Conservation (phyloP, 495 filamentous ascomycete species). For the Pyrenula aspistea region DNA sequence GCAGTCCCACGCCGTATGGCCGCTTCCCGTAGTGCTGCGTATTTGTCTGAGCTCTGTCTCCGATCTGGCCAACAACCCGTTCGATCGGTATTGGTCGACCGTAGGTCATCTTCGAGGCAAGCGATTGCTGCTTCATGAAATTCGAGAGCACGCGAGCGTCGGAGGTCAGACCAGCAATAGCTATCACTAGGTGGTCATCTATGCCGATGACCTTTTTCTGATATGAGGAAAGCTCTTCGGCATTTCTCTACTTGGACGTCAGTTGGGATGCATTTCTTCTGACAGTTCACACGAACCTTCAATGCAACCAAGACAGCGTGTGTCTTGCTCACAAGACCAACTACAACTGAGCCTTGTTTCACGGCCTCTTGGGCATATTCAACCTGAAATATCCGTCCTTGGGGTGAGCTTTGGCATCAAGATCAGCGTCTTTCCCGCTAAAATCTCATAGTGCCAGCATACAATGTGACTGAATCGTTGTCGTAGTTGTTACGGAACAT, state of each 20-base stretch:
- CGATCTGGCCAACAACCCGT: slow-evolving; percentile 79
- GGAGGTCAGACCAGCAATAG: slow-evolving; percentile 92
- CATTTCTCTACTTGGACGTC: slow-evolving; percentile 61
- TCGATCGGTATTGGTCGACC: slow-evolving; percentile 82
- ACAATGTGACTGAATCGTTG: slow-evolving; percentile 99
- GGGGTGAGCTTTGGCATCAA: slow-evolving; percentile 62
- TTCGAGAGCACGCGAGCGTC: slow-evolving; percentile 98
- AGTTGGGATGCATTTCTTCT: not conserved
- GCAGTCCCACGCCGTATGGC: slow-evolving; percentile 89
- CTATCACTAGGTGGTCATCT: slow-evolving; percentile 89
- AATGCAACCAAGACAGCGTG: slow-evolving; percentile 91
- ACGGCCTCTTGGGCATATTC: slow-evolving; percentile 98
- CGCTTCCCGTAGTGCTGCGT: slow-evolving; percentile 96
- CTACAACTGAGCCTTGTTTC: slow-evolving; percentile 96
- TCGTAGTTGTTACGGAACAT: slow-evolving; percentile 99
- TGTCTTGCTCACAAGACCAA: slow-evolving; percentile 94
- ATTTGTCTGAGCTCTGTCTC: slow-evolving; percentile 92
- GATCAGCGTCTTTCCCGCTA: slow-evolving; percentile 6
- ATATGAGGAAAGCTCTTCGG: slow-evolving; percentile 98
- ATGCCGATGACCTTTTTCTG: slow-evolving; percentile 98
- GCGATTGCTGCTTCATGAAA: slow-evolving; percentile 99
- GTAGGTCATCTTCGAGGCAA: slow-evolving; percentile 89
- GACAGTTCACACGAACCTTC: slow-evolving; percentile 51
- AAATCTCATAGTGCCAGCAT: slow-evolving; percentile 20
- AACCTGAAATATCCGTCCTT: slow-evolving; percentile 98